These are phyloP conservation scores for Lyophyllum decastes DNA, from an alignment of 768 basidiomycete species.

Conservation along the genomic window DNA sequence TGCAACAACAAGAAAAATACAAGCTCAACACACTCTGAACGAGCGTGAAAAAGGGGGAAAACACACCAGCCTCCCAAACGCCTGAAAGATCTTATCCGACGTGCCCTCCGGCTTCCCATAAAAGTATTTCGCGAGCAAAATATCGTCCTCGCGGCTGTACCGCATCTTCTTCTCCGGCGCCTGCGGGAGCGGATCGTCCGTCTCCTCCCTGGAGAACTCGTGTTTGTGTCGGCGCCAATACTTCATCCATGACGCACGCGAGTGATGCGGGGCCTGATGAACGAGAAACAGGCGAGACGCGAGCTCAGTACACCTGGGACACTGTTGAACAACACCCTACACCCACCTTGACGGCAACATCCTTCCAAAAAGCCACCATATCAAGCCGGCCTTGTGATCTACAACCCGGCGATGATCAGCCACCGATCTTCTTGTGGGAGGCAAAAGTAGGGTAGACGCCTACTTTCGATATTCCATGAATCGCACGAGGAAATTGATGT, in stretches of 20 bases:
- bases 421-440: not conserved
- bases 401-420: not conserved
- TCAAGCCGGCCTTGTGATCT: conserved; percentile 63
- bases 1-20: conserved; percentile 25
- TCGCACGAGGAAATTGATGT: conserved; percentile 73
- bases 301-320: not conserved
- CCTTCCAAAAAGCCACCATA: conserved; percentile 82
- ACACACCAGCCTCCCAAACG: conserved; percentile 70
- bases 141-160: conserved; percentile 78
- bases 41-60: conserved; percentile 1
- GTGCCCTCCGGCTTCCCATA: conserved; percentile 74
- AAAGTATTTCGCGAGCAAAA: conserved; percentile 78
- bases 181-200: conserved; percentile 68
- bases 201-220: conserved; percentile 67
- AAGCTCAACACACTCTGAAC: conserved; percentile 6
- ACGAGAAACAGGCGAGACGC: not conserved
- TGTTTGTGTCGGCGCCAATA: conserved; percentile 89
- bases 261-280: conserved; percentile 80
- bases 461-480: conserved; percentile 81
- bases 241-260: conserved; percentile 93
- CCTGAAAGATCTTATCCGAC: conserved; percentile 82
- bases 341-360: conserved; percentile 65
- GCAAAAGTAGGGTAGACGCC: conserved; percentile 17
- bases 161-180: conserved; percentile 89
- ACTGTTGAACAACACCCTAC: not conserved